These are phyloP conservation scores for Candida vartiovaarae DNA, from an alignment of 805 yeast genomes.

Conservation along the genomic window DNA sequence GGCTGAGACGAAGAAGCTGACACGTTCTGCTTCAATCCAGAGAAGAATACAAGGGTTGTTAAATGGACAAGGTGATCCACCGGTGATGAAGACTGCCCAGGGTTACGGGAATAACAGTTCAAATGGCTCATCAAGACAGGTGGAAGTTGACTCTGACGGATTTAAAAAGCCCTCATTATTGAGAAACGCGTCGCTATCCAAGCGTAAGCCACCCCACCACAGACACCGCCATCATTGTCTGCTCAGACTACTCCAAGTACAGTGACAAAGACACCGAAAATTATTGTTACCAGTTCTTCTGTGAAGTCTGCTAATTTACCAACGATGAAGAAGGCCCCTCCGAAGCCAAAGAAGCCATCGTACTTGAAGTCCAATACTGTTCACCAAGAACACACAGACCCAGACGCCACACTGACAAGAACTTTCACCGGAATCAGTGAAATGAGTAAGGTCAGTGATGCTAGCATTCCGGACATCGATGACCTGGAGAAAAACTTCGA, in stretches of 20 bases:
- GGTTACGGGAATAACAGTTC: slow-evolving; percentile 76
- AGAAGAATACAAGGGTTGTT: slow-evolving; percentile 23
- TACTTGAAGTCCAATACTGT: slow-evolving; percentile 33
- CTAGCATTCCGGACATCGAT: slow-evolving; percentile 46
- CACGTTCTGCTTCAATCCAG: slow-evolving; percentile 22
- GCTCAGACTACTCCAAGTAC: slow-evolving; percentile 24
- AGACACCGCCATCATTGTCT: slow-evolving; percentile 18
- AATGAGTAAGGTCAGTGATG: slow-evolving; percentile 27
- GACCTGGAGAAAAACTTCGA: slow-evolving; percentile 52
- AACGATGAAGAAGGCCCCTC: slow-evolving; percentile 33
- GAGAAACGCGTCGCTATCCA: slow-evolving; percentile 11
- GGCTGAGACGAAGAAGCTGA: slow-evolving; percentile 4
- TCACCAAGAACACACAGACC: background rate
- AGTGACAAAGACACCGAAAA: slow-evolving; percentile 14
- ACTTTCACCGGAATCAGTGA: slow-evolving; percentile 5
- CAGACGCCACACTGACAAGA: slow-evolving; percentile 5
- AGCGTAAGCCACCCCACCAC: slow-evolving; percentile 13
- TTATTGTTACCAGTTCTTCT: slow-evolving; percentile 1
- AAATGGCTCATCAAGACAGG: background rate
- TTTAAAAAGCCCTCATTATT: slow-evolving; percentile 19
- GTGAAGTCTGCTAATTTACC: slow-evolving; percentile 6
- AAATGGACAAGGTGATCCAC: slow-evolving; percentile 34
- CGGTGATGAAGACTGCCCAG: slow-evolving; percentile 53
- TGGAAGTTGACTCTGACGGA: slow-evolving; percentile 21
- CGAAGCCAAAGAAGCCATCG: slow-evolving; percentile 59